Percentiles rank a stretch among this genome's conserved stretches.
Conservation (phyloP, 31 red algal species). For the Odonthalia washingtoniensis region DNA sequence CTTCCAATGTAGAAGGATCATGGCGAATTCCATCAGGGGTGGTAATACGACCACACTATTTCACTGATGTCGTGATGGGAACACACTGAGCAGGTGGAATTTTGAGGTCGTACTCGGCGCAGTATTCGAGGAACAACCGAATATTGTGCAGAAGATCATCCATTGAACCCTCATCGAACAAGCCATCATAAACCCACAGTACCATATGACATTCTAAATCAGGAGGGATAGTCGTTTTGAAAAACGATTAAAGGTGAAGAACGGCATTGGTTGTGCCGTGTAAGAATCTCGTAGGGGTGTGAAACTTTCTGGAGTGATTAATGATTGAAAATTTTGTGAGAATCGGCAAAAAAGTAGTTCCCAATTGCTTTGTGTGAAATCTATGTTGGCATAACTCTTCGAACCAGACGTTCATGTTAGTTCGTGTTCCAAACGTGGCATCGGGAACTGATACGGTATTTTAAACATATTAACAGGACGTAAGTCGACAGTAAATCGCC, state of each 20-base stretch:
- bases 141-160: background rate
- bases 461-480: background rate
- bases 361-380: background rate
- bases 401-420: background rate
- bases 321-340: background rate
- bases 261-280: background rate
- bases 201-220: background rate
- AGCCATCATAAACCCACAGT: background rate
- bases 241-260: background rate
- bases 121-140: background rate
- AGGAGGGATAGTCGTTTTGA: background rate
- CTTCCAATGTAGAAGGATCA: background rate
- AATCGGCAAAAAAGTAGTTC: background rate
- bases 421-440: constrained; percentile 3
- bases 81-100: background rate
- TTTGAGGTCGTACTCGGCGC: background rate
- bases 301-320: background rate
- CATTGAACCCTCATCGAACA: background rate
- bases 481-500: background rate
- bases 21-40: background rate
- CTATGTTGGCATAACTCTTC: background rate
- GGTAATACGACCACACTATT: background rate
- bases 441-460: background rate
- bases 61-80: background rate
- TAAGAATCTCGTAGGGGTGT: background rate